These are phyloP conservation scores for Tausonia pullulans DNA, from an alignment of 1,284 basidiomycete species.

Conservation along the genomic window DNA sequence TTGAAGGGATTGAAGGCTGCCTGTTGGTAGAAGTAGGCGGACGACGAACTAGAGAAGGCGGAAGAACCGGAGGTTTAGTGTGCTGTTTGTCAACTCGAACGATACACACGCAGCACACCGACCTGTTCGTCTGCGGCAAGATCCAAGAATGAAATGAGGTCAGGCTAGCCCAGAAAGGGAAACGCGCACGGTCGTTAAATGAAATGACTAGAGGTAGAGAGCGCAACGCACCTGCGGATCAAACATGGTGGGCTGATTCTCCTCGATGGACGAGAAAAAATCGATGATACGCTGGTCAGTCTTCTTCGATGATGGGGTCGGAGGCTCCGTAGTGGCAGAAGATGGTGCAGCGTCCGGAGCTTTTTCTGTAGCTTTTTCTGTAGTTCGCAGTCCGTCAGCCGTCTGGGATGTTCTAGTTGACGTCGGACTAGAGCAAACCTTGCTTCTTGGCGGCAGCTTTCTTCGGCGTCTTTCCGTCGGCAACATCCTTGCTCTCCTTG, in stretches of 20 bases:
- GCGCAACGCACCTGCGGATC: conserved; percentile 39
- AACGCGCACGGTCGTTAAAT: background rate
- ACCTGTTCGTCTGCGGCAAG: conserved; percentile 39
- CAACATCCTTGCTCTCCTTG: conserved; percentile 67
- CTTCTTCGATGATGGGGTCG: conserved; percentile 12
- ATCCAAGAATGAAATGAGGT: no score
- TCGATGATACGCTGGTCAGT: conserved; percentile 48
- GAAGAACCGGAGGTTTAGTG: conserved; percentile 16
- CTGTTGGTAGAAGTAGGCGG: conserved; percentile 51
- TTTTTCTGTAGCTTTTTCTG: no score
- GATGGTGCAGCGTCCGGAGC: background rate
- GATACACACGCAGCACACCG: no score
- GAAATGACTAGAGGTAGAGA: background rate
- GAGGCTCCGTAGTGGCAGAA: conserved; percentile 1
- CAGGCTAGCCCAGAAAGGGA: background rate
- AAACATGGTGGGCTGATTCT: conserved; percentile 63
- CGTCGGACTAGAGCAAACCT: no score
- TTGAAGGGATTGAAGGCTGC: conserved; percentile 66
- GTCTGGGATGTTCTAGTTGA: no score
- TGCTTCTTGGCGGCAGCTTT: background rate
- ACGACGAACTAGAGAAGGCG: conserved; percentile 38
- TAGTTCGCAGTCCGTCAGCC: no score
- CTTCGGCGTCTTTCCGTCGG: conserved; percentile 40
- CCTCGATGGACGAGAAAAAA: conserved; percentile 86
- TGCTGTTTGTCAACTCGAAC: conserved; percentile 18